A percentile compares a stretch with the other conserved stretches of the same genome.
Evolutionary conservation across 257 asterid species (phyloP).

Genomic region (Solanum clarkiae): DNA sequence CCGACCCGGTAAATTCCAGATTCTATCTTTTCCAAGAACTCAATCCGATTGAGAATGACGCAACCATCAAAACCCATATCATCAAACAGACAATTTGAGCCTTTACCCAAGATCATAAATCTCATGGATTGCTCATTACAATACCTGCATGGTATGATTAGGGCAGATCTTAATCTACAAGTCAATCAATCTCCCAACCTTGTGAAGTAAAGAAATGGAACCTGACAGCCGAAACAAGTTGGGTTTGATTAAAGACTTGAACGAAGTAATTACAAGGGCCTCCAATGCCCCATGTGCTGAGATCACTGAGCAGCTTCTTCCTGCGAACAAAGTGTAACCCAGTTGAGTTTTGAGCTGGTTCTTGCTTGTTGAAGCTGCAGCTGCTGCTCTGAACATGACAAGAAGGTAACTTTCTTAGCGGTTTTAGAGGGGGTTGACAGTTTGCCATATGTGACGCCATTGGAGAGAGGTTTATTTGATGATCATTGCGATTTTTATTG

Average conservation of each 20-base stretch:
- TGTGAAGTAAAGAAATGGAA: background rate
- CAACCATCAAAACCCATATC: slow-evolving; percentile 37
- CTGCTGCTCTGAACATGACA: background rate
- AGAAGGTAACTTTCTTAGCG: background rate
- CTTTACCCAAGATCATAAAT: slow-evolving; percentile 31
- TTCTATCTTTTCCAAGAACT: slow-evolving; percentile 23
- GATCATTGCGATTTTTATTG: background rate
- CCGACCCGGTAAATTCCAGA: slow-evolving; percentile 29
- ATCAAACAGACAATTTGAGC: slow-evolving; percentile 33
- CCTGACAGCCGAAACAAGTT: slow-evolving; percentile 31
- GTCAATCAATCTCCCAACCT: background rate
- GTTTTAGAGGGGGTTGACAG: background rate
- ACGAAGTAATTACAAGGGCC: slow-evolving; percentile 35
- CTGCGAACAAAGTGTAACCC: slow-evolving; percentile 3
- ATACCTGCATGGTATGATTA: slow-evolving; percentile 9
- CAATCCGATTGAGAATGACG: slow-evolving; percentile 25
- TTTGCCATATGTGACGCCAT: background rate
- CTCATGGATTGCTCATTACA: slow-evolving; percentile 24
- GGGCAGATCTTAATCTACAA: background rate
- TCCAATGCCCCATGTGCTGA: slow-evolving; percentile 39
- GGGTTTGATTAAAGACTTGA: slow-evolving; percentile 27
- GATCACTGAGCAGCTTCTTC: slow-evolving; percentile 20
- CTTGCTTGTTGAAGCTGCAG: background rate
- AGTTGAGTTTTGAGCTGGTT: background rate
- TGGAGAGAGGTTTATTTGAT: background rate